Evolutionary conservation across 129 eudicot genomes (phyloP).

Genomic region (Gnaphalium uliginosum): DNA sequence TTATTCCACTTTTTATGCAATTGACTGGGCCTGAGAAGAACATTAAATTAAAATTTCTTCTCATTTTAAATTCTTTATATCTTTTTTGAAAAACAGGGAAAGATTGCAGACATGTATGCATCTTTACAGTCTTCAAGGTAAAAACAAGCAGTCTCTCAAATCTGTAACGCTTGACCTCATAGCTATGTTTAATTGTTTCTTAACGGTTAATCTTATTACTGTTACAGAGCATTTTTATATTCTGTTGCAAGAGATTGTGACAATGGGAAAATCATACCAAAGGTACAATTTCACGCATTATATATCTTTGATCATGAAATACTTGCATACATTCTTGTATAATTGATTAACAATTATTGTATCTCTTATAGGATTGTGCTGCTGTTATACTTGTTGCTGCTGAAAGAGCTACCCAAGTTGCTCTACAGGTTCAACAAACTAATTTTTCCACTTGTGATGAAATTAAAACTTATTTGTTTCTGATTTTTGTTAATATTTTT

Average conservation of each 20-base stretch:
- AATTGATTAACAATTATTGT: not conserved
- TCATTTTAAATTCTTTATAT: not conserved
- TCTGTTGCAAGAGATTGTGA: conserved; percentile 94
- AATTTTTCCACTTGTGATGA: not conserved
- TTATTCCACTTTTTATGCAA: not conserved
- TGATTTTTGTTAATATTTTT: not conserved
- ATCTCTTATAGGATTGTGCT: conserved; percentile 70
- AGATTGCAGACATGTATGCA: conserved; percentile 84
- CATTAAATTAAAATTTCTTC: not conserved
- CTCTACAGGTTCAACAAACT: conserved; percentile 63
- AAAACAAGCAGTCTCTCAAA: not conserved
- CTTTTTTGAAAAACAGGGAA: conserved; percentile 52
- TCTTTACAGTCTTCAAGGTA: conserved; percentile 87
- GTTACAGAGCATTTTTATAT: conserved; percentile 69
- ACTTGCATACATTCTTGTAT: not conserved
- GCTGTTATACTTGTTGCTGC: conserved; percentile 84
- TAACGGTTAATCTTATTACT: conserved; percentile 22
- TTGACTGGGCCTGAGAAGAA: not conserved
- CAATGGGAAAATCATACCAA: conserved; percentile 60
- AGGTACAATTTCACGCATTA: conserved; percentile 45
- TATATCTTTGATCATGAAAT: not conserved
- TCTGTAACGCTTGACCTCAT: not conserved
- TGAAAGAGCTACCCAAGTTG: conserved; percentile 96
- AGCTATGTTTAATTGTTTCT: not conserved
- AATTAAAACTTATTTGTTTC: not conserved